Conservation (phyloP, 164 flowering plant genomes). For the Aristolochia contorta region DNA sequence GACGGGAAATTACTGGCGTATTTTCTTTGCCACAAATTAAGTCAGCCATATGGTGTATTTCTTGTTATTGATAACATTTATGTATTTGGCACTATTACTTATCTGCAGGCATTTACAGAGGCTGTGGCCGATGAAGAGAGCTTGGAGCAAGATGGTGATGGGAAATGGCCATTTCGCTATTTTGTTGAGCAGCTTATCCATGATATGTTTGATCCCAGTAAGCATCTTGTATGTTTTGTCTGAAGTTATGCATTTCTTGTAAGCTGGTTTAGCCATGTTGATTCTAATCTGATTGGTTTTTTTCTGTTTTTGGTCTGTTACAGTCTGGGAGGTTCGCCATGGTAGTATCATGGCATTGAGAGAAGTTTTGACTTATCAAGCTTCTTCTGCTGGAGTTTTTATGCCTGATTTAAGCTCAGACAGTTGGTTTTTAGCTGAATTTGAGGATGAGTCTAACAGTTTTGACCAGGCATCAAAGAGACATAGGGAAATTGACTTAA, state of each 20-base stretch:
- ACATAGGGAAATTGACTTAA: conserved; percentile 68
- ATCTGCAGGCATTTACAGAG: conserved; percentile 37
- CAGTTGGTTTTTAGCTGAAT: conserved; percentile 16
- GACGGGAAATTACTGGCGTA: not conserved
- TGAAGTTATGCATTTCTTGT: conserved; percentile 1
- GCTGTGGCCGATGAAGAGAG: conserved; percentile 44
- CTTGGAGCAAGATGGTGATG: conserved; percentile 56
- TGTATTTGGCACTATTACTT: not conserved
- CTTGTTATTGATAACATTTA: not conserved
- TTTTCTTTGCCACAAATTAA: too few relatives aligned
- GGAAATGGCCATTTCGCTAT: conserved; percentile 78
- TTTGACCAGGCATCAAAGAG: conserved; percentile 24
- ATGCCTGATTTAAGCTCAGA: conserved; percentile 39
- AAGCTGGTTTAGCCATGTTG: conserved; percentile 1
- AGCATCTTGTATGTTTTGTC: conserved; percentile 14
- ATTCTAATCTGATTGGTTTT: conserved; percentile 3
- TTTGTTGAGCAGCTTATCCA: conserved; percentile 83
- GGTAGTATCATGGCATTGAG: conserved; percentile 96
- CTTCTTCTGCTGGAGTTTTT: conserved; percentile 70
- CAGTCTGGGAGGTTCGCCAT: conserved; percentile 99
- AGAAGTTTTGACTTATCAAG: conserved; percentile 87
- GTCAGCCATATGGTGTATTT: too few relatives aligned
- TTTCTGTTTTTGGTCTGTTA: conserved; percentile 3
- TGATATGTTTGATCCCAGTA: conserved; percentile 94
- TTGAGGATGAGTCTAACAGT: conserved; percentile 17